Evolutionary conservation across 1,284 basidiomycete species (phyloP).

Genomic region (Cronartium quercuum): DNA sequence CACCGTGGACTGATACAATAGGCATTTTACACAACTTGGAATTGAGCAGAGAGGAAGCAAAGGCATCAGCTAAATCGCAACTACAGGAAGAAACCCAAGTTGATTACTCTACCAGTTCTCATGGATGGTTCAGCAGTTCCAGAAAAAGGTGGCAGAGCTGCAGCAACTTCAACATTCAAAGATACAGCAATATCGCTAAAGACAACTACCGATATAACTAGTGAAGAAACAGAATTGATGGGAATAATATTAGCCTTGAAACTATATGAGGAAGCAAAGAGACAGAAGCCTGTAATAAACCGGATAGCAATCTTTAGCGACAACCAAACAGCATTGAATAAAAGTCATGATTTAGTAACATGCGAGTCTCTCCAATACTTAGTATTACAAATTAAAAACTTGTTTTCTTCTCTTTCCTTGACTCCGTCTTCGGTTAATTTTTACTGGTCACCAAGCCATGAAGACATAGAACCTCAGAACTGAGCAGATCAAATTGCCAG

Average conservation of each 20-base stretch:
- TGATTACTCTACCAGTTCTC: not conserved
- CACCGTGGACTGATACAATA: not conserved
- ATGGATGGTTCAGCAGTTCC: slow-evolving; percentile 1
- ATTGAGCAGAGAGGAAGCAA: not conserved
- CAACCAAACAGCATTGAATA: not conserved
- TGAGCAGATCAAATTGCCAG: too few species aligned
- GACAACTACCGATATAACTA: not conserved
- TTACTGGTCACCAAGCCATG: too few species aligned
- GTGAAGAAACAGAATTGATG: not conserved
- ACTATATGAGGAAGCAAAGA: not conserved
- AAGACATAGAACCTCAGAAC: too few species aligned
- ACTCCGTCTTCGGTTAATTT: too few species aligned
- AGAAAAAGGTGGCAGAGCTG: slow-evolving; percentile 5
- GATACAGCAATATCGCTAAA: not conserved
- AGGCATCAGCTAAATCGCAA: not conserved
- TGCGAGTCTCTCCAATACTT: too few species aligned
- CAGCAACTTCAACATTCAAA: not conserved
- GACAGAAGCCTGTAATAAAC: not conserved
- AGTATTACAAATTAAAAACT: too few species aligned
- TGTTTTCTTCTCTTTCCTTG: too few species aligned
- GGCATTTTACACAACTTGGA: not conserved
- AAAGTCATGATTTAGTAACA: too few species aligned
- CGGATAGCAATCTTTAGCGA: not conserved
- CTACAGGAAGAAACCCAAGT: not conserved
- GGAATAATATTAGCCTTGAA: not conserved